A percentile compares a stretch with the other conserved stretches of the same genome.
These are phyloP conservation scores for Lactifluus piperatus DNA, from an alignment of 768 basidiomycete genomes.

Conservation along the genomic window DNA sequence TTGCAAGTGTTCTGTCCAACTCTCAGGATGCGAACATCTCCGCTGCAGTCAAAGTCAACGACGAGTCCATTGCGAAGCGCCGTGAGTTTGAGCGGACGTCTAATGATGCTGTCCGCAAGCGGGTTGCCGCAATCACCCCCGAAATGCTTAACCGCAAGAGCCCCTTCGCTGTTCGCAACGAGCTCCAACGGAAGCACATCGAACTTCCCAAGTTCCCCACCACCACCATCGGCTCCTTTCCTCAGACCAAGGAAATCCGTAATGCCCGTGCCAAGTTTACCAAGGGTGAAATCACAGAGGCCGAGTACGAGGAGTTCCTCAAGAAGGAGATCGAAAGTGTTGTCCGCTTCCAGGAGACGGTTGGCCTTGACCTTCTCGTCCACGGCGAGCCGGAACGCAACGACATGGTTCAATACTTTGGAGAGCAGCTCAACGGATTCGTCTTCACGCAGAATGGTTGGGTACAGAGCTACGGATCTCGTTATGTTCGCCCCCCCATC, in stretches of 20 bases:
- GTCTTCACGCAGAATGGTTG: slow-evolving; percentile 98
- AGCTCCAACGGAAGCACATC: slow-evolving; percentile 81
- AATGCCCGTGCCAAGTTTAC: slow-evolving; percentile 89
- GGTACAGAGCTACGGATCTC: slow-evolving; percentile 99
- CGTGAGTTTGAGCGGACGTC: slow-evolving; percentile 91
- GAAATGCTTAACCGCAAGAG: slow-evolving; percentile 83
- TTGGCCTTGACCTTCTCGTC: slow-evolving; percentile 93
- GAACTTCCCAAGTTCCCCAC: slow-evolving; percentile 96
- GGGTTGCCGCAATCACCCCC: slow-evolving; percentile 84
- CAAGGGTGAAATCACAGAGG: slow-evolving; percentile 81
- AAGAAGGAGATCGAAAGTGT: slow-evolving; percentile 93
- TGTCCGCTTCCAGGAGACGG: slow-evolving; percentile 94
- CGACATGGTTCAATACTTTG: slow-evolving; percentile 99
- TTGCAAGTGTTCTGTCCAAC: slow-evolving; percentile 79
- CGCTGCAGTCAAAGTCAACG: slow-evolving; percentile 81
- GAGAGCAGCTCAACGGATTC: slow-evolving; percentile 90
- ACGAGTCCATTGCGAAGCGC: slow-evolving; percentile 82
- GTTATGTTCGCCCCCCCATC: slow-evolving; percentile 98
- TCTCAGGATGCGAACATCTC: slow-evolving; percentile 68
- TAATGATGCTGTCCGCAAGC: slow-evolving; percentile 91
- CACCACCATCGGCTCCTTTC: slow-evolving; percentile 98
- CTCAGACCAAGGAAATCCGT: slow-evolving; percentile 99
- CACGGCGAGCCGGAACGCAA: slow-evolving; percentile 99
- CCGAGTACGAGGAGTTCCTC: slow-evolving; percentile 94
- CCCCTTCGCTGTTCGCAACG: slow-evolving; percentile 79